Conservation (phyloP, 192 early-diverging fungal species). For the Obelidium mucronatum region DNA sequence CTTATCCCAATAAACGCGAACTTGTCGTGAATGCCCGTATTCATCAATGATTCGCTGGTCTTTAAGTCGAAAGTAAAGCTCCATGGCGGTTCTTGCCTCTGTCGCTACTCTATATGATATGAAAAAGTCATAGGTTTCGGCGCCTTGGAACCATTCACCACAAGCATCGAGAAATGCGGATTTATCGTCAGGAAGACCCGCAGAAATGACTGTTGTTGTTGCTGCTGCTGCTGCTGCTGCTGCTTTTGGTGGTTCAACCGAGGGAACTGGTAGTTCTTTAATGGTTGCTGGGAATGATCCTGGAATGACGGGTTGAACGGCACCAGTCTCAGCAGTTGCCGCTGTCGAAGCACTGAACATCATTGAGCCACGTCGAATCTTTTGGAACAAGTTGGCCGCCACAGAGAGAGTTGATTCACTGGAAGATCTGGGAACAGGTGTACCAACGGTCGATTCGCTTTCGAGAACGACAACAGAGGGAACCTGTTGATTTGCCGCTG, state of each 20-base stretch:
- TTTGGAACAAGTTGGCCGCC: too few relatives aligned
- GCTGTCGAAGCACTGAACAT: not conserved
- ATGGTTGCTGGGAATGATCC: not conserved
- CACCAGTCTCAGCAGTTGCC: not conserved
- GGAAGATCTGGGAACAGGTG: too few relatives aligned
- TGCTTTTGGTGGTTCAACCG: not conserved
- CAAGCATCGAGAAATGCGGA: constrained; percentile 19
- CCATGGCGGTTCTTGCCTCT: constrained; percentile 34
- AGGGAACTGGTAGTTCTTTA: not conserved
- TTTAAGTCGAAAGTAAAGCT: constrained; percentile 37
- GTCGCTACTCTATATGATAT: constrained; percentile 37
- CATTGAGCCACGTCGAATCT: not conserved
- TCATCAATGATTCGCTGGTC: constrained; percentile 31
- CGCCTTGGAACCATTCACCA: constrained; percentile 19
- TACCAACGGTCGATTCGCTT: too few relatives aligned
- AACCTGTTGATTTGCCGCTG: too few relatives aligned
- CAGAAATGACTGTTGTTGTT: too few relatives aligned
- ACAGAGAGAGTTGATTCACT: too few relatives aligned
- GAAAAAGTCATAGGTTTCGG: constrained; percentile 42
- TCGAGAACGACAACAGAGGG: too few relatives aligned
- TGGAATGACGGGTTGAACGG: too few relatives aligned
- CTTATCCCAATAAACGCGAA: constrained; percentile 32
- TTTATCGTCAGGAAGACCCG: not conserved
- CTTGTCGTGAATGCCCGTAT: constrained; percentile 11
- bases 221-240: too few relatives aligned